Evolutionary conservation across 805 yeast genomes (phyloP).

Genomic region (Nakazawaea pomicola): DNA sequence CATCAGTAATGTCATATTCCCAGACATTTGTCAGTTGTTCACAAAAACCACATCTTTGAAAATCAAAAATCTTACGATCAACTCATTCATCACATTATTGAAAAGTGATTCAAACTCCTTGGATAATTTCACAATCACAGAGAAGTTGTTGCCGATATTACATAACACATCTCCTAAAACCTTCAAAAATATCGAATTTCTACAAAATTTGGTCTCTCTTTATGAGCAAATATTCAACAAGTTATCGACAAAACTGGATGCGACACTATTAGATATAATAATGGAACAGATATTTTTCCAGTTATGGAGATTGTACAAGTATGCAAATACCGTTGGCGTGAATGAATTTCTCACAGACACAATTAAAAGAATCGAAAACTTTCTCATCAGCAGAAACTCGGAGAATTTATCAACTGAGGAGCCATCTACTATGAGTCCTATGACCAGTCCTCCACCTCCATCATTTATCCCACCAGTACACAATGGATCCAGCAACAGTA

Average conservation of each 20-base stretch:
- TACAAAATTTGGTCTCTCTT: slow-evolving; percentile 23
- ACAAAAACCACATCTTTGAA: slow-evolving; percentile 79
- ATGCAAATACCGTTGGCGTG: slow-evolving; percentile 17
- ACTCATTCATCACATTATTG: slow-evolving; percentile 54
- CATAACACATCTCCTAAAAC: slow-evolving; percentile 28
- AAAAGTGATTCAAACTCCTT: slow-evolving; percentile 43
- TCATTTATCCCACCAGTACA: too few species aligned
- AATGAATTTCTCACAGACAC: slow-evolving; percentile 16
- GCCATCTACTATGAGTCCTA: background rate
- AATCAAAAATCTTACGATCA: slow-evolving; percentile 66
- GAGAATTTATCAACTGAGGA: slow-evolving; percentile 14
- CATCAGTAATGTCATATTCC: slow-evolving; percentile 71
- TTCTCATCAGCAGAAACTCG: slow-evolving; percentile 16
- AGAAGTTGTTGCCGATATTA: slow-evolving; percentile 77
- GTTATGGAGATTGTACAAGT: slow-evolving; percentile 27
- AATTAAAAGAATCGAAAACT: slow-evolving; percentile 16
- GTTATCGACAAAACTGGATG: slow-evolving; percentile 21
- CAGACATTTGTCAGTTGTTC: slow-evolving; percentile 66
- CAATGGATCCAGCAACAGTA: slow-evolving; percentile 2
- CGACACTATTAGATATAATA: slow-evolving; percentile 17
- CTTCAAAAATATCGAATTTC: slow-evolving; percentile 24
- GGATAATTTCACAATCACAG: slow-evolving; percentile 67
- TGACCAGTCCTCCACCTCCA: background rate
- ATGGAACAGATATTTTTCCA: slow-evolving; percentile 27
- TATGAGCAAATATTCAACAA: slow-evolving; percentile 25